Percentiles rank a stretch among this genome's conserved stretches.
phyloP scores from a whole-genome alignment of 305 asterid genomes.

The Solanum hybrid region DNA sequence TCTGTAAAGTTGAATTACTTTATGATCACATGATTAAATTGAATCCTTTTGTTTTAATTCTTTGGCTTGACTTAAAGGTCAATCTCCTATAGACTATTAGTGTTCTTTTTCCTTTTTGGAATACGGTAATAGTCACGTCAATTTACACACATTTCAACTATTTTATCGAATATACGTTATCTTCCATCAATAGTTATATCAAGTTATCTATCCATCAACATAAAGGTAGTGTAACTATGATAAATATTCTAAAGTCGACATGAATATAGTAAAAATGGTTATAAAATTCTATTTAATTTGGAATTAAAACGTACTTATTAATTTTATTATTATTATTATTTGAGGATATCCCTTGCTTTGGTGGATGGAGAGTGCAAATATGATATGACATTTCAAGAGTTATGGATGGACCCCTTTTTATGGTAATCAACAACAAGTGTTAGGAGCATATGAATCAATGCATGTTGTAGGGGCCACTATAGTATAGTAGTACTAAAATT shows the following conservation, averaged over 20 bases:
- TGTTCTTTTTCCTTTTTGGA: not conserved
- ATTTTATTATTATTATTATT: not conserved
- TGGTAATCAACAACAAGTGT: not conserved
- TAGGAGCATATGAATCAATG: not conserved
- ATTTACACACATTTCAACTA: not conserved
- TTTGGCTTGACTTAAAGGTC: not conserved
- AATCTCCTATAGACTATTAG: not conserved
- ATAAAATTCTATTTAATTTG: not conserved
- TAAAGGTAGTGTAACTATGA: not conserved
- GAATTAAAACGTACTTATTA: not conserved
- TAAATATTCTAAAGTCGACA: not conserved
- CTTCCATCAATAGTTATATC: not conserved
- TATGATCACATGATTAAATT: not conserved
- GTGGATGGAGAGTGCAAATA: not conserved
- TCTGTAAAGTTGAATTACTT: not conserved
- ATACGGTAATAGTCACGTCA: fast-evolving
- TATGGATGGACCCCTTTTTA: not conserved
- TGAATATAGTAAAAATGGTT: not conserved
- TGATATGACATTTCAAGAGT: not conserved
- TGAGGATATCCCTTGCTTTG: not conserved
- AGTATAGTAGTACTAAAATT: not conserved
- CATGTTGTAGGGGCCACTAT: not conserved
- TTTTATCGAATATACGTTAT: not conserved
- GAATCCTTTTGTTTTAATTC: not conserved
- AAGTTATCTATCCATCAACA: not conserved